phyloP scores from a whole-genome alignment of 331 rosid genomes.

The Saraca asoca region DNA sequence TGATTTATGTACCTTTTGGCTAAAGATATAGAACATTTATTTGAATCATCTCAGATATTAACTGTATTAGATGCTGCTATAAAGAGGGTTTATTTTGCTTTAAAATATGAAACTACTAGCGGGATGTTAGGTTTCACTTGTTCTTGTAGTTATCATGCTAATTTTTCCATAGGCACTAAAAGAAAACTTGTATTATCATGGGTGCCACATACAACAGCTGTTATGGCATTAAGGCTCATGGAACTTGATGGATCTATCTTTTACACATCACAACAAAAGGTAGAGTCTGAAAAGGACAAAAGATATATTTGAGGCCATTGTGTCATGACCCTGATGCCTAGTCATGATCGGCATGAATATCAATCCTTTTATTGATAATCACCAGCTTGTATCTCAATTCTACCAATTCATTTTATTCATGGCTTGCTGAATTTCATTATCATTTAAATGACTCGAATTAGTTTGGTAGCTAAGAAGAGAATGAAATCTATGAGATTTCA shows the following conservation, averaged over 20 bases:
- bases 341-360: too few species aligned
- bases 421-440: too few species aligned
- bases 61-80: slow-evolving; percentile 61
- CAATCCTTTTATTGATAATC: too few species aligned
- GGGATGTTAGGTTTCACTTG: slow-evolving; percentile 52
- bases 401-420: too few species aligned
- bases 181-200: slow-evolving; percentile 60
- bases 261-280: slow-evolving; percentile 53
- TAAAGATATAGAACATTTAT: neutral
- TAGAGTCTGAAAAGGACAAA: slow-evolving; percentile 49
- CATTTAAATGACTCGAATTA: too few species aligned
- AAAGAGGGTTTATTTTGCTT: slow-evolving; percentile 57
- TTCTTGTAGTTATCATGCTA: slow-evolving; percentile 35
- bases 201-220: slow-evolving; percentile 71
- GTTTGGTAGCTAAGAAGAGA: too few species aligned
- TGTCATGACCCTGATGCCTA: too few species aligned
- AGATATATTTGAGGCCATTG: too few species aligned
- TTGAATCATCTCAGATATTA: slow-evolving; percentile 47
- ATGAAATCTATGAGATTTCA: too few species aligned
- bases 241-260: slow-evolving; percentile 63
- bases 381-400: too few species aligned
- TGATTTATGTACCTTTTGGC: slow-evolving; percentile 14
- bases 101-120: slow-evolving; percentile 54
- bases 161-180: slow-evolving; percentile 33
- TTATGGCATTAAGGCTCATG: slow-evolving; percentile 70